Base-by-base conservation (phyloP, 2,329 filamentous ascomycete species). In the Cytospora leucostoma region DNA sequence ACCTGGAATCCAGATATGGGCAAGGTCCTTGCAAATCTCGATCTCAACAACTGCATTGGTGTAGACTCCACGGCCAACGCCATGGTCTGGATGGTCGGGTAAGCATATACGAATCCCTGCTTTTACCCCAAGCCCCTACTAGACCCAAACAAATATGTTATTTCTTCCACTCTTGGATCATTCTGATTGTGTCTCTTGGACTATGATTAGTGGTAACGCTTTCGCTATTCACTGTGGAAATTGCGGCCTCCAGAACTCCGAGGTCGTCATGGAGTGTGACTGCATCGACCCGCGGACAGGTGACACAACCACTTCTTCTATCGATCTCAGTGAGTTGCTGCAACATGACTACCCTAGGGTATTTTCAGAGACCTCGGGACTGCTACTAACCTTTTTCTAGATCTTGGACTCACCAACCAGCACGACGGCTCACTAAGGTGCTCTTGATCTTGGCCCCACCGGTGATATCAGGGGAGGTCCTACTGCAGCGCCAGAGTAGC, bases 11-110 rank as follows among this genome's bases (percentile, higher is more conserved):
- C 52, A n/a, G 5, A 34, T 44, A 51, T n/a, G 4, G 40, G 15
- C 34, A 35, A 49, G 17, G 35, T 57, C 27, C 15, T 40, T 35
- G 32, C 44, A 4, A 40, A n/a, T 13, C 54, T 62, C 5, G 54
- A 62, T 37, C 60, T 62, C 5, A 62, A 62, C n/a, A 32, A 17
- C 8, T 62, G 60, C 54, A 54, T 62, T 33, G 60, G 60, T 33
- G 54, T 62, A 34, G 37, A 62, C 49, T 5, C 19, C 2, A 19
- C 19, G 8, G 35, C 35, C 5, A 58, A 57, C 38, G 47, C 47
- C 4, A 58, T 58, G 53, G 21, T 58, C 32, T 62, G 60, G 60
- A 4, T 40, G 15, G 13, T 10, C 8, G 3, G 40, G 60, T 62
- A 27, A 58, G 54, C 32, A 15, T 5, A 33, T 1, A 27, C 15